Evolutionary conservation across 1,139 yeast genomes (phyloP), one percentile per base, ranked within the genome.

Genomic region (Diutina neorugosa): DNA sequence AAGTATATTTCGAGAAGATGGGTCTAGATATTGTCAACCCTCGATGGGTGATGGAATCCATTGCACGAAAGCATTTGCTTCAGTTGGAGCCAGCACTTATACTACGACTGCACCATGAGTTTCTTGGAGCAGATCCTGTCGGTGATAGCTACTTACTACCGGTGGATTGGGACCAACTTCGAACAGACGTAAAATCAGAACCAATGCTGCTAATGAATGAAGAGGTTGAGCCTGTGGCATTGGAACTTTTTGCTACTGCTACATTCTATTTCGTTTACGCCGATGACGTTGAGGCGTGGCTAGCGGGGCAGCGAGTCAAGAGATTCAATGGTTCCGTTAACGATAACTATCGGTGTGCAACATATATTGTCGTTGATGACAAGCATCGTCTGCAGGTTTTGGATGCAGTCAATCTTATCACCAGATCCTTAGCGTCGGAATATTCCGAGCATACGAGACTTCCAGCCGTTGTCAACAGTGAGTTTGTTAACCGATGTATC

Each of bases 31-130:
- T 91, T 0, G 62, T 89, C 7, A 74, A 68, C 53, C 91, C 95
- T 0, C 65, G 66, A 19, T 93, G 96, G 96, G 64, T 89, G 7
- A 69, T 80, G 51, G 90, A 86, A 58, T 81, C 95, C 60, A 68
- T 87, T 2, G 61, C 66, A 14, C 65, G 71, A 20, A 61, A 66
- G 0, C 57, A 61, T 1, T 54, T 82, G 2, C 65, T 88, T 0
- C 77, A 76, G 1, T 59, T 85, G 11, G 96, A 88, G 59, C 85
- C 88, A 0, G 61, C 65, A 9, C 81, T 86, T 12, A 23, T 61
- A 68, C 84, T 43, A 73, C 31, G 12, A 18, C 31, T 34, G 27
- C 51, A 48, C 34, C 20, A 14, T 12, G 19, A 20, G 18, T 48
- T 48, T 18, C 40, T 14, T 11, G 51, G 44, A 5, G 34, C 18